phyloP scores from a whole-genome alignment of 805 yeast species.

The Candida loeiensis region DNA sequence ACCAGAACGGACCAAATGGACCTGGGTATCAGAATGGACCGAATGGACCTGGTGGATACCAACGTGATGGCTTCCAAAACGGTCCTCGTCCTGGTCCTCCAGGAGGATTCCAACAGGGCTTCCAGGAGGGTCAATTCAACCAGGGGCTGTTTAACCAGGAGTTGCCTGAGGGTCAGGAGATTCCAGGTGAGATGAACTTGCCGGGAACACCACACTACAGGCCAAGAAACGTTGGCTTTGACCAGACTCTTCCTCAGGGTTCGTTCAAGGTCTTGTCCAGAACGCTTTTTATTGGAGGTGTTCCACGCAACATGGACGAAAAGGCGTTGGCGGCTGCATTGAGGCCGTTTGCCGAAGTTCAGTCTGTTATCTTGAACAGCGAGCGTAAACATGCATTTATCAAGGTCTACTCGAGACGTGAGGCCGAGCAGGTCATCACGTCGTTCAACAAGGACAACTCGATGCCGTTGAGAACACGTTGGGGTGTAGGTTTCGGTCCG shows the following conservation, averaged over 20 bases:
- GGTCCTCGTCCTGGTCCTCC: too few relatives aligned
- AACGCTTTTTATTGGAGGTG: conserved; percentile 92
- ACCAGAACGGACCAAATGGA: not conserved
- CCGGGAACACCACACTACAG: conserved; percentile 76
- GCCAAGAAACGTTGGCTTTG: conserved; percentile 68
- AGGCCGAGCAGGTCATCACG: conserved; percentile 79
- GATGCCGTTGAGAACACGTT: conserved; percentile 73
- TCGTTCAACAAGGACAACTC: conserved; percentile 68
- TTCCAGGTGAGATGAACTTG: conserved; percentile 58
- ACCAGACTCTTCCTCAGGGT: conserved; percentile 70
- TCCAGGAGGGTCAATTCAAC: conserved; percentile 5
- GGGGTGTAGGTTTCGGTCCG: conserved; percentile 99
- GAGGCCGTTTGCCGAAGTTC: conserved; percentile 87
- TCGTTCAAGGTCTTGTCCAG: conserved; percentile 80
- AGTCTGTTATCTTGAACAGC: conserved; percentile 79
- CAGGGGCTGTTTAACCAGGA: conserved; percentile 16
- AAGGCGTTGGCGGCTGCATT: conserved; percentile 63
- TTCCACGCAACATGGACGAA: conserved; percentile 79
- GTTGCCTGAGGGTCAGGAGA: conserved; percentile 17
- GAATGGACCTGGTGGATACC: not conserved
- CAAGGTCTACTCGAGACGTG: conserved; percentile 85
- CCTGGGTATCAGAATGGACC: conserved; percentile 1
- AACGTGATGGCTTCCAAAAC: not conserved
- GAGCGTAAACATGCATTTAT: conserved; percentile 96
- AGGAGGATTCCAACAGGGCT: too few relatives aligned